These are phyloP conservation scores for Clonostachys chloroleuca DNA, from an alignment of 2,329 filamentous ascomycete species.

Conservation along the genomic window DNA sequence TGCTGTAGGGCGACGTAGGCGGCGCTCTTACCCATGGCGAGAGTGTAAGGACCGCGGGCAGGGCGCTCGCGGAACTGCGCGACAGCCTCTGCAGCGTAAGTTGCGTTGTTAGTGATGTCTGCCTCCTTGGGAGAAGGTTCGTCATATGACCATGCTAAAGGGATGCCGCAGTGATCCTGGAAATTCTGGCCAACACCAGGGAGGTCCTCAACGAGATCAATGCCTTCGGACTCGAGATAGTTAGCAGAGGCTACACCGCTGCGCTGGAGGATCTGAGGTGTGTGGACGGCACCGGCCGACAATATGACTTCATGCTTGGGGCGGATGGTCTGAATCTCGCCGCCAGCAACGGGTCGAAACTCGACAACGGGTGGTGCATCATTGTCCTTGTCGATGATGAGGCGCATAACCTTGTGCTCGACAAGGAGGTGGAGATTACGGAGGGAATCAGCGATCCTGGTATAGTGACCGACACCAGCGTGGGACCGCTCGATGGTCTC, in stretches of 20 bases:
- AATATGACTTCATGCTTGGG: constrained; percentile 40
- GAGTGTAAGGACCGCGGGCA: constrained; percentile 26
- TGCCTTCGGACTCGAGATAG: constrained; percentile 35
- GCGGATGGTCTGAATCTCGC: constrained; percentile 8
- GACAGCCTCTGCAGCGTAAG: constrained; percentile 22
- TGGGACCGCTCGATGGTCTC: constrained; percentile 17
- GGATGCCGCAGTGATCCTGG: constrained; percentile 44
- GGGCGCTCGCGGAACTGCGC: constrained; percentile 20
- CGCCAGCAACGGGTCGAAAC: constrained; percentile 12
- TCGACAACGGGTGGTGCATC: constrained; percentile 7
- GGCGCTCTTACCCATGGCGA: constrained; percentile 21
- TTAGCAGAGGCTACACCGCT: constrained; percentile 40
- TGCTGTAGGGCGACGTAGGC: constrained; percentile 18
- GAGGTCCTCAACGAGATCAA: constrained; percentile 36
- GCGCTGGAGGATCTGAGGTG: constrained; percentile 45
- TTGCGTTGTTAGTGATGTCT: constrained; percentile 15
- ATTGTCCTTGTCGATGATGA: constrained; percentile 9
- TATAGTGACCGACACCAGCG: constrained; percentile 20
- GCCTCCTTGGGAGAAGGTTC: constrained; percentile 10
- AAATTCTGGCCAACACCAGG: constrained; percentile 57
- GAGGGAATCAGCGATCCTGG: constrained; percentile 11
- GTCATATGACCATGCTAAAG: constrained; percentile 8
- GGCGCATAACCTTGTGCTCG: constrained; percentile 18
- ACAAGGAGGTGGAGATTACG: constrained; percentile 16
- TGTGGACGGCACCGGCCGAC: constrained; percentile 42